Conservation (phyloP, 2,329 filamentous ascomycete species). For the Sclerotinia minor region DNA sequence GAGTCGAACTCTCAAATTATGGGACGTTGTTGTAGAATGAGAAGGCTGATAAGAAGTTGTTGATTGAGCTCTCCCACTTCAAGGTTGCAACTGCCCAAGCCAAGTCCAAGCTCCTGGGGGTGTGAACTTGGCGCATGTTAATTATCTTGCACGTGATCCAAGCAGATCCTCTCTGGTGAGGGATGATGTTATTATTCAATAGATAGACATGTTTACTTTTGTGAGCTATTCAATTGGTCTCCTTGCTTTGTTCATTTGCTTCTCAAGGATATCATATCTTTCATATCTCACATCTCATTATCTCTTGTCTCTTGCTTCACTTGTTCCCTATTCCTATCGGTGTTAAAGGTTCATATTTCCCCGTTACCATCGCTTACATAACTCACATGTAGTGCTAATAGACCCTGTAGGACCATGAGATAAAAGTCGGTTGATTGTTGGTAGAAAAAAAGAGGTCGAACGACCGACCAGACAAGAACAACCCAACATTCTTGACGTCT, state of each 20-base stretch:
- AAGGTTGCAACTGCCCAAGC: constrained; percentile 22
- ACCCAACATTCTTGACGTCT: constrained; percentile 20
- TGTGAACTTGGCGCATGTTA: constrained; percentile 18
- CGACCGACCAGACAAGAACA: constrained; percentile 3
- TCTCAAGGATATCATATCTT: background rate
- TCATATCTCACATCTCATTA: background rate
- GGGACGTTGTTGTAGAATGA: constrained; percentile 2
- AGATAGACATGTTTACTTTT: background rate
- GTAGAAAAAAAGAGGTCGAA: constrained; percentile 22
- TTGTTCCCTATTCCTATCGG: constrained; percentile 6
- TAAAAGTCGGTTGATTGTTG: constrained; percentile 23
- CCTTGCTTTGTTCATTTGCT: background rate
- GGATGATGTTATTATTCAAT: background rate
- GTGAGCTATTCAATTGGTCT: no score
- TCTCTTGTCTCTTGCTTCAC: background rate
- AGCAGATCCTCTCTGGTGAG: background rate
- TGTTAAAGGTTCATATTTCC: constrained; percentile 2
- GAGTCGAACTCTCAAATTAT: background rate
- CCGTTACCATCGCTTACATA: constrained; percentile 14
- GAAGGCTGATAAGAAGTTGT: constrained; percentile 24
- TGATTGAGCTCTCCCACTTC: constrained; percentile 27
- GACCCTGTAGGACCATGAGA: constrained; percentile 12
- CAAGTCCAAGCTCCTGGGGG: constrained; percentile 14
- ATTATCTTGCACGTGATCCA: constrained; percentile 12
- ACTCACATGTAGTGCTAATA: constrained; percentile 6